Evolutionary conservation across 2,329 filamentous ascomycete genomes (phyloP), one percentile per base, ranked within the genome.

Genomic region (Aspergillus caelatus): DNA sequence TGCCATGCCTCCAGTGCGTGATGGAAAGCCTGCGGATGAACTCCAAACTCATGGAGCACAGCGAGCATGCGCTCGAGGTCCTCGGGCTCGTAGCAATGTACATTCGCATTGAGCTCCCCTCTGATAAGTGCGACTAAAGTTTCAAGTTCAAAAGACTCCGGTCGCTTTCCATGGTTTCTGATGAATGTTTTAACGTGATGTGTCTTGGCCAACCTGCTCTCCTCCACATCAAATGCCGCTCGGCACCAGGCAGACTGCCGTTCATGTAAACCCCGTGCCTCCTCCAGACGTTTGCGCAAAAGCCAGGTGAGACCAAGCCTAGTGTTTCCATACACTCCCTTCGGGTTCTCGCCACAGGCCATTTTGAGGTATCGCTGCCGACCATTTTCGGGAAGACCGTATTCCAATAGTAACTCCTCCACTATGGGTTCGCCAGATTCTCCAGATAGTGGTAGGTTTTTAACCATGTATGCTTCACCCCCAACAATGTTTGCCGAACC

Each of bases 331-430:
- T 90, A 89, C 0, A 87, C 78, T 0, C 82, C 78, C 78, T 90
- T 90, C 1, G 89, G 80, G 69, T 91, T 91, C 76, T 91, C 89
- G 41, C 89, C 89, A 67, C 89, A 91, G 0, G 89, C 89, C 89
- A 91, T 91, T 79, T 92, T 91, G 83, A 92, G 89, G 74, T 90
- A 91, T 23, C 89, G 83, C 85, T 88, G 89, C 64, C 80, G 85
- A 26, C 82, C 81, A 48, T 89, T 88, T 36, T 68, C 66, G 4
- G 62, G 59, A 23, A 67, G 55, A 0, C 88, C 88, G 58, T 90
- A 87, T 1, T 89, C 89, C 11, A 91, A 80, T 79, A 91, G 82
- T 67, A 90, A 86, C 28, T 81, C 77, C 2, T 85, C 86, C 59
- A 88, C 89, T 50, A 89, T 84, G 73, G 91, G 89, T 19, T 82